Conservation (phyloP, 179 eudicot species). For the Heliamphora pulchella region DNA sequence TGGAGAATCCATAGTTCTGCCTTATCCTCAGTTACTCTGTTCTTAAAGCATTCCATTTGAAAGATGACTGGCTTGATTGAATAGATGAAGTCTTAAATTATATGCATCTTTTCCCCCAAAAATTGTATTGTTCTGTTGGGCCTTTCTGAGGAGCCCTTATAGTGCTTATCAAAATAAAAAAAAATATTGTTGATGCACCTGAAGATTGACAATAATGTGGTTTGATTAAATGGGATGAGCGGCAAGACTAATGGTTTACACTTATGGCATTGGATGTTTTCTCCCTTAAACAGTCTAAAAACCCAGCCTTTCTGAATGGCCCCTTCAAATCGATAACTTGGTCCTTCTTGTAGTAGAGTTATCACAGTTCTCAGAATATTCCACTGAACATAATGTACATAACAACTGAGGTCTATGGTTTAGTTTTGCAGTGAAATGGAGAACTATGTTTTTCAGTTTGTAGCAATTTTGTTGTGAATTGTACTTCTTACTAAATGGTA, state of each 20-base stretch:
- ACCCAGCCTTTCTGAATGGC: not conserved
- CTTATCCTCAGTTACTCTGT: not conserved
- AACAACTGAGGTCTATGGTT: not conserved
- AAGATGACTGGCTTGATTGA: conserved; percentile 7
- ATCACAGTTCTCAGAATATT: not conserved
- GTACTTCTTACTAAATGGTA: conserved; percentile 12
- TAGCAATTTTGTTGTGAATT: not conserved
- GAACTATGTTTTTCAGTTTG: not conserved
- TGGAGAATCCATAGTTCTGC: not conserved
- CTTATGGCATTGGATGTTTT: not conserved
- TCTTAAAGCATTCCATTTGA: not conserved
- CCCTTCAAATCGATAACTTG: not conserved
- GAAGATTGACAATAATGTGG: not conserved
- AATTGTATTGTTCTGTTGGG: not conserved
- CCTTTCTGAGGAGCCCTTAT: not conserved
- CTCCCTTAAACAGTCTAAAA: not conserved
- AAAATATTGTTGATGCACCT: not conserved
- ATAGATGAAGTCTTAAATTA: conserved; percentile 10
- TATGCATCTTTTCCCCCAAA: not conserved
- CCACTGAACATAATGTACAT: not conserved
- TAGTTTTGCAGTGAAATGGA: not conserved
- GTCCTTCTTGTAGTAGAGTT: not conserved
- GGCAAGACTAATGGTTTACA: not conserved
- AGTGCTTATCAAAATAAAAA: too few relatives aligned
- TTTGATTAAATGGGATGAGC: not conserved